Base-by-base conservation (phyloP, 2,329 filamentous ascomycete genomes). In the Paecilomyces fulvus region DNA sequence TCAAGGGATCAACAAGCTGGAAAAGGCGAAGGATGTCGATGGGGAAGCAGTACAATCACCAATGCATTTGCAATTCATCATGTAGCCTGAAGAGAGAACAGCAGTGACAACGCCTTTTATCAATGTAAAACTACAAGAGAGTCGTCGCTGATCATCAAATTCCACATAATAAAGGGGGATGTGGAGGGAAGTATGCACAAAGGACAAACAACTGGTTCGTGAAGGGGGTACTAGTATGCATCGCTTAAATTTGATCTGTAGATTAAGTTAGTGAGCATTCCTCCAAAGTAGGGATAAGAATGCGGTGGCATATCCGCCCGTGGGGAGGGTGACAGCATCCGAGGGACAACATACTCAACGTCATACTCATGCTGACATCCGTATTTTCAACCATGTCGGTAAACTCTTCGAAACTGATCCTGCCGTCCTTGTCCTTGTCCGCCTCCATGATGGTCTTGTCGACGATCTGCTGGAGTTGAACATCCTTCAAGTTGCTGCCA, bases 381-480 rank as follows among this genome's bases (percentile, higher is more conserved):
- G 92, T 97, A 73, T 88, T 95, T 82, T 96, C 92, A 53, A 99
- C 94, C 92, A 99, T 97, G 79, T 94, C 90, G 59, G 86, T 92
- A 72, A 99, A 99, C 81, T 99, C 94, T 76, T 97, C 91, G 68
- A 99, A 99, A 79, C 90, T 96, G 74, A 99, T 97, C 82, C 95
- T 95, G 68, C 94, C 94, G 73, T 99, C 94, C 59, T 86, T 86
- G 75, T 99, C 94, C 65, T 92, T 82, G 75, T 99, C 94, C 52
- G 94, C 94, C 79, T 99, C 94, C 94, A 97, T 97, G 73, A 99
- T 97, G 58, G 94, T 99, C 85, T 99, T 99, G 80, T 99, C 94
- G 65, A 99, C 94, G 72, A 99, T 99, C 84, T 85, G 94, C 79
- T 99, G 94, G 72, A 99, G 78, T 78, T 99, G 94, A 77, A 96